Base-by-base conservation (phyloP, 176 grass and related monocot genomes). In the Oryza nivara region DNA sequence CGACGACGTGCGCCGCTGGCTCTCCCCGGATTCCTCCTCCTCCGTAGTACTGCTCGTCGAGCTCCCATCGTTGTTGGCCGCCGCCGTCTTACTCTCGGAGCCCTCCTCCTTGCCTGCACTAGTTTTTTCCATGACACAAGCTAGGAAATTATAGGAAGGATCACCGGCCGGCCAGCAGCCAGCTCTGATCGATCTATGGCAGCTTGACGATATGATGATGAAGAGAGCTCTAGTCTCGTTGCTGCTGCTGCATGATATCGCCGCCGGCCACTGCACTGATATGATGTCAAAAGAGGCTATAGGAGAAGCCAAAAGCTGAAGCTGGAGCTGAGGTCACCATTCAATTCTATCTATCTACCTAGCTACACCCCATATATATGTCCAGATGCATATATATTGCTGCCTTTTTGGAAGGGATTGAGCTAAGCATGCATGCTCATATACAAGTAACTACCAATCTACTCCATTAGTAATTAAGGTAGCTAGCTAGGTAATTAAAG, bases 31-130 rank as follows among this genome's bases (percentile, higher is more conserved):
- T 41, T 85, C 92, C 78, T 92, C 92, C 69, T 94, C 92, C 69
- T 94, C 87, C 30, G 87, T 92, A 28, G 48, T 85, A 9, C 73
- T 89, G 36, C 83, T 88, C 73, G 70, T 89, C 5, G 90, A 92
- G 75, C 87, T 90, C 48, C 92, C 63, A 0, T 82, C 65, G 17
- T 41, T 73, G 4, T n/a, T n/a, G 17, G 49, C 49, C 35, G 35
- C 35, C 35, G 35, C 35, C 35, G 35, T 36, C 35, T 4, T 34
- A 2, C 35, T 36, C 35, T 36, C 26, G 26, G 26, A 26, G 26
- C 26, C 73, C 47, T 44, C 73, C 47, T 65, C 71, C 52, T 23
- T 63, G 19, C 47, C 61, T 13, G 6, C 54, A 47, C 40, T 26
- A 26, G 26, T 26, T 26, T 26, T 26, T 26, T 26, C 26, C 26